Evolutionary conservation across 2,329 filamentous ascomycete genomes (phyloP), one percentile per base, ranked within the genome.

Genomic region (Hymenoscyphus fructigenus): DNA sequence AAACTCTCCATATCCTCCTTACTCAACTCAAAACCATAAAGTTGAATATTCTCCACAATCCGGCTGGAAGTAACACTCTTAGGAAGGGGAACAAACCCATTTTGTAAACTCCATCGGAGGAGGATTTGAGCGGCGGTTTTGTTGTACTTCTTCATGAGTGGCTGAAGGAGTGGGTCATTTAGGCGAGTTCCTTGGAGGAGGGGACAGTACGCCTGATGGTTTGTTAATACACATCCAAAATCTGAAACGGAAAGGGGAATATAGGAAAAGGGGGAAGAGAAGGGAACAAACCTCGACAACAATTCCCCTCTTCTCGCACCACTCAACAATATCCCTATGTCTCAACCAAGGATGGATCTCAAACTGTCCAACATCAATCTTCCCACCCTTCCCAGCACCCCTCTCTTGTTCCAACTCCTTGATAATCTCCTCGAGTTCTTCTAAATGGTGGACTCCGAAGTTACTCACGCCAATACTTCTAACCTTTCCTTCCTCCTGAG

Each of bases 311-410:
- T 88, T 82, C 68, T 82, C 77, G 71, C 90, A 91, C 92, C 93
- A 97, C 57, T 85, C 80, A 9, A 88, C 87, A 66, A 97, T 92
- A 73, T 97, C 92, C 26, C 83, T 80, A n/a, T 93, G 83, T 9
- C 88, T 83, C 53, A 93, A 86, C 93, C 92, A 97, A 0, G 93
- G 93, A 77, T 97, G 93, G 12, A 97, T 80, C 78, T 97, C 93
- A 78, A 90, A 92, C 78, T 97, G 93, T 50, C 92, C 93, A 44
- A 97, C 90, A 66, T 88, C 90, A 73, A 97, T 84, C 50, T 91
- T 80, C 28, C 91, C 91, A 56, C 86, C 88, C 69, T 86, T 88
- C 10, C 88, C 88, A 64, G 81, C 79, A 1, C 85, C 86, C 57
- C 84, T 83, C 64, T 86, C 85, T 20, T 75, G 74, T 72, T 91